phyloP scores from a whole-genome alignment of 495 filamentous ascomycete genomes.

The Neurospora discreta region DNA sequence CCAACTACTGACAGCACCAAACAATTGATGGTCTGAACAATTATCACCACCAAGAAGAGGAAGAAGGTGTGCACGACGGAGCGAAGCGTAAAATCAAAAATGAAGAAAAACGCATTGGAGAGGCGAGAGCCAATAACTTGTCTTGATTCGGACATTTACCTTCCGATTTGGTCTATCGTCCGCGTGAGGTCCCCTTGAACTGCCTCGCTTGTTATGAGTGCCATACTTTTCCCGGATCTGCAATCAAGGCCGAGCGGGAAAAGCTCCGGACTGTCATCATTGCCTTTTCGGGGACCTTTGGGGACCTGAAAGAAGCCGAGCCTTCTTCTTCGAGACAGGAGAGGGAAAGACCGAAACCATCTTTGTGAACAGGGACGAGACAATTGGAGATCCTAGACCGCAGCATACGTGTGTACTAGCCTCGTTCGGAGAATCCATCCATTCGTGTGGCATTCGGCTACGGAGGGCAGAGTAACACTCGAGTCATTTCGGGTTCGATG shows the following conservation, averaged over 20 bases:
- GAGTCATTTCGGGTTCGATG: not conserved
- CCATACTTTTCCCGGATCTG: not conserved
- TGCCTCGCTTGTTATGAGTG: not conserved
- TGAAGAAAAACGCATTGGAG: not conserved
- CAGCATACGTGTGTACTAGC: not conserved
- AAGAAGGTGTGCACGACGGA: not conserved
- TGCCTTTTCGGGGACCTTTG: not conserved
- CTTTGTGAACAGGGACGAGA: not conserved
- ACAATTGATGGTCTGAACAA: not conserved
- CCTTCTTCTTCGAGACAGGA: not conserved
- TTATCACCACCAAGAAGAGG: not conserved
- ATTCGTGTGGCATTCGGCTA: not conserved
- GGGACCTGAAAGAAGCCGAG: not conserved
- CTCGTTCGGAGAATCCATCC: not conserved
- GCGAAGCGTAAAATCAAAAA: not conserved
- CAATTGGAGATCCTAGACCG: not conserved
- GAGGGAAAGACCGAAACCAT: not conserved
- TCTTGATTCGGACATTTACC: conserved; percentile 1
- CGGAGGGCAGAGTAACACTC: not conserved
- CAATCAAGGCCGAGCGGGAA: not conserved
- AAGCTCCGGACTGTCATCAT: no score
- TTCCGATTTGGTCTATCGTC: conserved; percentile 8
- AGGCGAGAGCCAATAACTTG: not conserved
- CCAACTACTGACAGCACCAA: not conserved
- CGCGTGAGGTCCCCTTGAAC: not conserved